Evolutionary conservation across 306 rosid species (phyloP).

Genomic region (Bauhinia variegata): DNA sequence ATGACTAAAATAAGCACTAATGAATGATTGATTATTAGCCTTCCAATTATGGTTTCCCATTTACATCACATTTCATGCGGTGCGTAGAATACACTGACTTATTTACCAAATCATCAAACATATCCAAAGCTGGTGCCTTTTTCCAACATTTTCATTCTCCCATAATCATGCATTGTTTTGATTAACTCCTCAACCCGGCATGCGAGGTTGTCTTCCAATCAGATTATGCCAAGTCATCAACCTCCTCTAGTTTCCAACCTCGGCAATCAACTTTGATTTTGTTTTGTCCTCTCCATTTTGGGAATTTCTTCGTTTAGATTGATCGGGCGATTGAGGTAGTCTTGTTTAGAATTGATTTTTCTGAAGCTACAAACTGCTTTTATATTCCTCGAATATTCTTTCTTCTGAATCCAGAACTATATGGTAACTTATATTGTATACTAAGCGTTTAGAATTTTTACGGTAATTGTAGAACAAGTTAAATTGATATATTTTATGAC

Average conservation of each 20-base stretch:
- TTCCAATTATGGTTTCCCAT: too few species aligned
- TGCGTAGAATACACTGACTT: background rate
- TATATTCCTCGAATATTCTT: too few species aligned
- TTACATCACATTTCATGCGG: too few species aligned
- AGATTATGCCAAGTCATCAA: conserved; percentile 7
- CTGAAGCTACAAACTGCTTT: background rate
- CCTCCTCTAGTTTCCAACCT: background rate
- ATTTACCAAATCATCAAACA: conserved; percentile 3
- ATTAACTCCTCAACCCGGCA: background rate
- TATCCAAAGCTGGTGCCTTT: conserved; percentile 7
- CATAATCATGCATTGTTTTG: background rate
- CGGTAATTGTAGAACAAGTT: background rate
- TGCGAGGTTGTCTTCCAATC: background rate
- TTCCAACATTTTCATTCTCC: background rate
- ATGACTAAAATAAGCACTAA: too few species aligned
- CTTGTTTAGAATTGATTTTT: background rate
- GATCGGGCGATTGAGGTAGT: background rate
- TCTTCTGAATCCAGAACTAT: too few species aligned
- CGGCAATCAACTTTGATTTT: too few species aligned
- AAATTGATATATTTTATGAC: too few species aligned
- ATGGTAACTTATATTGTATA: background rate
- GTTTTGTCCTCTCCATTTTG: too few species aligned
- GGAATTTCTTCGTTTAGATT: too few species aligned
- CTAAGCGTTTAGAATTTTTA: background rate
- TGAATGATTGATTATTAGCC: too few species aligned